Base-by-base conservation (phyloP, 2,329 filamentous ascomycete species). In the Colletotrichum viniferum region DNA sequence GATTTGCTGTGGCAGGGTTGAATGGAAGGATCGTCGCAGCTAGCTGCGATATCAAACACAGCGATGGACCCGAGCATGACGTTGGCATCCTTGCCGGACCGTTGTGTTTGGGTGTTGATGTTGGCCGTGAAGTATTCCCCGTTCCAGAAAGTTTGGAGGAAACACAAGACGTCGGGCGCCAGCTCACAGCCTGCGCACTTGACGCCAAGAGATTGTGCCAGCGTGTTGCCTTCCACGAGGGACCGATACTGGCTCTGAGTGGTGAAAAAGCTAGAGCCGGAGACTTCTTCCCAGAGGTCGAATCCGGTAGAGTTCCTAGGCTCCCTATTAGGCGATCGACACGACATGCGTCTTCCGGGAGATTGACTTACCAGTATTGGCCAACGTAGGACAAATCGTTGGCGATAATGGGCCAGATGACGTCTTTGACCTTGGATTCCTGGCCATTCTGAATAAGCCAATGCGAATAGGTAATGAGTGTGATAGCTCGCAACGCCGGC, bases 231-330 rank as follows among this genome's bases (percentile, higher is more conserved):
- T 79, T 89, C 86, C 30, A 83, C 77, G 10, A 84, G 78, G 10
- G 90, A 87, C 58, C 90, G 89, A 79, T 91, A 87, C 64, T 90
- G 87, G 13, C 87, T 88, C 28, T 89, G 87, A 24, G 87, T 85
- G 2, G 91, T 91, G 81, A 92, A 92, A 84, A 91, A 92, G 4
- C 89, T 90, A 1, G 87, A 88, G 30, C 90, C 89, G 24, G 85
- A 84, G 21, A 91, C 86, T 79, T 92, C 90, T 79, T 92, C 91
- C 91, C 91, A 92, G 4, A 92, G 83, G 78, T 92, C 91, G 77
- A 89, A 92, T 7, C 88, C 88, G 5, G 88, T 88, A 69, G 88
- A 84, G 76, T 89, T 91, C 81, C 81, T 82, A 21, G n/a, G 34
- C 24, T 36, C 9, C 9, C 26, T 26, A 21, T 63, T 21, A 63